phyloP scores from a whole-genome alignment of 2,329 filamentous ascomycete genomes.

The Tricladium varicosporioides region DNA sequence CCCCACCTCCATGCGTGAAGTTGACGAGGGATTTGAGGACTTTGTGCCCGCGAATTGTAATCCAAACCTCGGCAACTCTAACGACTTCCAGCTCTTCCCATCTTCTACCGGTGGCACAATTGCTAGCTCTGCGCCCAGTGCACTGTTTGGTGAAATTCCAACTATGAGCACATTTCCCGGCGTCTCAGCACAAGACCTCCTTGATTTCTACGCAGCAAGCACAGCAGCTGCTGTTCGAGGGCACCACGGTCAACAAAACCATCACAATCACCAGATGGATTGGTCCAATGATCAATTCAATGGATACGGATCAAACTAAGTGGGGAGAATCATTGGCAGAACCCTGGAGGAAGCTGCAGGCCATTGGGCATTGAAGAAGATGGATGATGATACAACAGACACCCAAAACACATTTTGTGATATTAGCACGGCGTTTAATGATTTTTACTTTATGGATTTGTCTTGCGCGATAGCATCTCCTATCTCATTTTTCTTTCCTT shows the following conservation, averaged over 20 bases:
- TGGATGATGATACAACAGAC: not conserved
- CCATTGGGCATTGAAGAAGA: slow-evolving; percentile 8
- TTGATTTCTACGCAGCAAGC: slow-evolving; percentile 31
- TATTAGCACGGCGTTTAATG: slow-evolving; percentile 25
- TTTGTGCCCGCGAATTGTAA: slow-evolving; percentile 25
- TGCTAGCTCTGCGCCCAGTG: slow-evolving; percentile 23
- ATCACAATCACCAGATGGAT: slow-evolving; percentile 23
- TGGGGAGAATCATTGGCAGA: slow-evolving; percentile 1
- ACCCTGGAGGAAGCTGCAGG: slow-evolving; percentile 21
- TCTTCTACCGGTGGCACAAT: slow-evolving; percentile 23
- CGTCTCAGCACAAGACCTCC: slow-evolving; percentile 25
- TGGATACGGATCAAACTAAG: slow-evolving; percentile 24
- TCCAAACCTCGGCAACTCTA: slow-evolving; percentile 11
- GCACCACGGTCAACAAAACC: slow-evolving; percentile 10
- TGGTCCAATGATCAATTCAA: slow-evolving; percentile 28
- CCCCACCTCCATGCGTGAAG: slow-evolving; percentile 57
- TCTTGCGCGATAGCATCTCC: slow-evolving; percentile 6
- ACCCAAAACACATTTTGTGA: slow-evolving; percentile 21
- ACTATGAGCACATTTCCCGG: slow-evolving; percentile 19
- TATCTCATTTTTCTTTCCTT: slow-evolving; percentile 9
- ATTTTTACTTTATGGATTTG: not conserved
- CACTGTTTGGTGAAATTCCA: slow-evolving; percentile 32
- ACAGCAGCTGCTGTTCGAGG: slow-evolving; percentile 20
- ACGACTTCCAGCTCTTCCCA: slow-evolving; percentile 33
- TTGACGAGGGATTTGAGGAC: slow-evolving; percentile 52